Evolutionary conservation across 2,329 filamentous ascomycete species (phyloP).

Genomic region (Thermoascus crustaceus): DNA sequence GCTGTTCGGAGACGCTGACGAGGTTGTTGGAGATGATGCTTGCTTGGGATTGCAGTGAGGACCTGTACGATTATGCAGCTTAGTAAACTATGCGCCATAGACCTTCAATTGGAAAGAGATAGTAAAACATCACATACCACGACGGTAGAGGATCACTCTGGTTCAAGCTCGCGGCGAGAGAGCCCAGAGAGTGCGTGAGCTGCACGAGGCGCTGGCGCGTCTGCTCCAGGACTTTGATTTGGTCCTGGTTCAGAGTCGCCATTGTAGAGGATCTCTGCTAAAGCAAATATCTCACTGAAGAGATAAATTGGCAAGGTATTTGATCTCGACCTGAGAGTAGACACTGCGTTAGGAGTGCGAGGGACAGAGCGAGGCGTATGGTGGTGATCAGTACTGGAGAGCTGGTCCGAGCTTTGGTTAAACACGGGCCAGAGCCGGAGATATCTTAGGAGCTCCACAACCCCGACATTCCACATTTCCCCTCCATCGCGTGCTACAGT

Average conservation of each 20-base stretch:
- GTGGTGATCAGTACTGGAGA: no score
- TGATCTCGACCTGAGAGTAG: no score
- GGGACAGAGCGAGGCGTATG: no score
- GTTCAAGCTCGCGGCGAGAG: slow-evolving; percentile 53
- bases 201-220: slow-evolving; percentile 60
- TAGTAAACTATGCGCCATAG: slow-evolving; percentile 4
- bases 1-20: slow-evolving; percentile 55
- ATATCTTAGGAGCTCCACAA: no score
- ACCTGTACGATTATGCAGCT: slow-evolving; percentile 36
- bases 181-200: slow-evolving; percentile 59
- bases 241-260: slow-evolving; percentile 31
- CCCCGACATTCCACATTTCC: no score
- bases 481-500: no score
- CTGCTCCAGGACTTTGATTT: slow-evolving; percentile 59
- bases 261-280: slow-evolving; percentile 14
- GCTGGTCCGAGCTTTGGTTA: no score
- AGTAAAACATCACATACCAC: slow-evolving; percentile 45
- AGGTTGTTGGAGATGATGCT: slow-evolving; percentile 66
- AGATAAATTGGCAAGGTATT: slow-evolving; percentile 2
- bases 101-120: no score
- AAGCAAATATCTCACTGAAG: background rate
- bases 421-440: no score
- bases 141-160: slow-evolving; percentile 59
- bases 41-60: slow-evolving; percentile 63
- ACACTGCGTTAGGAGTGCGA: no score